Evolutionary conservation across 495 filamentous ascomycete species (phyloP).

Genomic region (Trypethelium eluteriae): DNA sequence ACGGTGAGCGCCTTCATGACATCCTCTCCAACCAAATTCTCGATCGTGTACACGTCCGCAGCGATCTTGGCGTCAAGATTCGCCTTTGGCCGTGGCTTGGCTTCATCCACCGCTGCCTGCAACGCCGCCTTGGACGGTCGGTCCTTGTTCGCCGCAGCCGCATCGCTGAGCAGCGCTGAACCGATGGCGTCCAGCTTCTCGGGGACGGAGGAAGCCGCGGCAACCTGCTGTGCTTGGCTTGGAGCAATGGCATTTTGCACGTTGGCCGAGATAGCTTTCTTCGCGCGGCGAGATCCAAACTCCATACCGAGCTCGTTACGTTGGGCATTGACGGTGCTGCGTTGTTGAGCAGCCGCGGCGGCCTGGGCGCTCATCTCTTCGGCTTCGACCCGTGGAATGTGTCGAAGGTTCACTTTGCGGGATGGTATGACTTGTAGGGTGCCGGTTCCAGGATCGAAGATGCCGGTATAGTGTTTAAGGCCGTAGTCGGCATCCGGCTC

Average conservation of each 20-base stretch:
- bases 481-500: constrained; percentile 53
- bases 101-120: constrained; percentile 56
- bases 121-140: constrained; percentile 57
- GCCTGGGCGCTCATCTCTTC: constrained; percentile 49
- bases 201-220: not conserved
- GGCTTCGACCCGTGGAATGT: constrained; percentile 27
- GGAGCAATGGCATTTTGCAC: constrained; percentile 66
- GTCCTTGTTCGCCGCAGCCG: constrained; percentile 44
- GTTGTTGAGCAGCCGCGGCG: constrained; percentile 25
- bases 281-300: constrained; percentile 91
- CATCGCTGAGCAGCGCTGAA: constrained; percentile 14
- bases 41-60: constrained; percentile 73
- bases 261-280: constrained; percentile 69
- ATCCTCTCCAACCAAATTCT: constrained; percentile 57
- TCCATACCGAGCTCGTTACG: constrained; percentile 70
- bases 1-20: constrained; percentile 55
- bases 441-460: constrained; percentile 68
- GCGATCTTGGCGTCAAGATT: constrained; percentile 64
- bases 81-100: constrained; percentile 69
- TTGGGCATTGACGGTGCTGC: constrained; percentile 16
- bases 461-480: constrained; percentile 77
- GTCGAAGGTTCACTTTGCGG: constrained; percentile 60
- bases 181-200: constrained; percentile 13
- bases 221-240: constrained; percentile 21
- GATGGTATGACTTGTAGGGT: constrained; percentile 68